Percentiles rank a stretch among this genome's conserved stretches.
phyloP scores from a whole-genome alignment of 129 eudicot genomes.

The Rutidosis leptorrhynchoides region DNA sequence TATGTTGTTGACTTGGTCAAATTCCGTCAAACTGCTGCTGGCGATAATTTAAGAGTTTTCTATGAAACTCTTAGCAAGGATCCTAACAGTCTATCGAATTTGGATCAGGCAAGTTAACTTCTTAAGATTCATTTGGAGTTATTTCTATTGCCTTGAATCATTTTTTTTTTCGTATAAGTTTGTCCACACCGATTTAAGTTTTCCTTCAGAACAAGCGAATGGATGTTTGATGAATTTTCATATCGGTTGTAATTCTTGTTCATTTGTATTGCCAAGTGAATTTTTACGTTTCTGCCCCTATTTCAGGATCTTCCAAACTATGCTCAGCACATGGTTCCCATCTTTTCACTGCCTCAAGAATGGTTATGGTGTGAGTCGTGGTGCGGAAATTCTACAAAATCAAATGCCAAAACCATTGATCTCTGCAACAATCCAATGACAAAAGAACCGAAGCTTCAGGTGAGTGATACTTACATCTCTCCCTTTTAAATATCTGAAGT shows the following conservation, averaged over 20 bases:
- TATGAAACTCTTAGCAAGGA: conserved; percentile 98
- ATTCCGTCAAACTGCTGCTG: conserved; percentile 97
- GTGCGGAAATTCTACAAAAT: conserved; percentile 91
- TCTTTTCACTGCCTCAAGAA: conserved; percentile 96
- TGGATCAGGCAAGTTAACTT: conserved; percentile 70
- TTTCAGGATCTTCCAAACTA: conserved; percentile 95
- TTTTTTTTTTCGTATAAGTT: neutral
- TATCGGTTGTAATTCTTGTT: too few species aligned
- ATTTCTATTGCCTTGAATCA: too few species aligned
- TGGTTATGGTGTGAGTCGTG: conserved; percentile 99
- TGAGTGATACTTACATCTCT: conserved; percentile 19
- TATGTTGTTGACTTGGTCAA: conserved; percentile 87
- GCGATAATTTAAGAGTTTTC: conserved; percentile 83
- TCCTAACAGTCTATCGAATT: conserved; percentile 94
- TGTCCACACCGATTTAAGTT: too few species aligned
- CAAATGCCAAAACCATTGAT: conserved; percentile 90
- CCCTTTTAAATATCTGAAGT: too few species aligned
- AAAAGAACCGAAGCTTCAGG: conserved; percentile 98
- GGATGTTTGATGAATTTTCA: too few species aligned
- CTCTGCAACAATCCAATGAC: conserved; percentile 99
- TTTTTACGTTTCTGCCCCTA: too few species aligned
- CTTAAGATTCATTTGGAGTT: neutral
- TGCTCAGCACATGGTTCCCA: conserved; percentile 93
- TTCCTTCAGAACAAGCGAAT: too few species aligned
- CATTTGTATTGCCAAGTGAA: too few species aligned